These are phyloP conservation scores for Arctostaphylos glauca DNA, from an alignment of 148 eudicot genomes.

Conservation along the genomic window DNA sequence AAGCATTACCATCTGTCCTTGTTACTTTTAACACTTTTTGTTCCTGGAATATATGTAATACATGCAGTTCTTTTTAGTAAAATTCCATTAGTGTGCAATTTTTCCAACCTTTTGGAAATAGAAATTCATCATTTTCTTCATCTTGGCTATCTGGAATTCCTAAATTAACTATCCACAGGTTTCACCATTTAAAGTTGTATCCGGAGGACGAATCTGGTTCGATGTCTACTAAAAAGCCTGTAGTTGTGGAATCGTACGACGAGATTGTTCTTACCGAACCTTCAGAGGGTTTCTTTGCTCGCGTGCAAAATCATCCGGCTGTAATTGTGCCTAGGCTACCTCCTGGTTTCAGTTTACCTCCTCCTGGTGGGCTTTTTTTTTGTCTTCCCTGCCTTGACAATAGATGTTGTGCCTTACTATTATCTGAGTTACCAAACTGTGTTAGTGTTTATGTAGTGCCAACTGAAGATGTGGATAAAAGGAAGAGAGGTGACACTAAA, in stretches of 20 bases:
- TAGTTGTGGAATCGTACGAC: slow-evolving; percentile 55
- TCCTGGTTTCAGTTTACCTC: slow-evolving; percentile 44
- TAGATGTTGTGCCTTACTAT: not conserved
- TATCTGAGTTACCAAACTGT: not conserved
- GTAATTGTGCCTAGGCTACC: slow-evolving; percentile 56
- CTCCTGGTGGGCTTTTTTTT: slow-evolving; percentile 36
- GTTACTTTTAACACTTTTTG: not conserved
- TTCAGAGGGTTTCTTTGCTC: slow-evolving; percentile 55
- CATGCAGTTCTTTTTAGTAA: not conserved
- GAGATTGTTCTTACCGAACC: slow-evolving; percentile 60
- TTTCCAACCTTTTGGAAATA: not conserved
- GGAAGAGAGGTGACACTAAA: slow-evolving; percentile 49
- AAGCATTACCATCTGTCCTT: not conserved
- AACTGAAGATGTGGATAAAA: slow-evolving; percentile 38
- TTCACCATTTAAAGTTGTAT: slow-evolving; percentile 59
- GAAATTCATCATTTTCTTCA: not conserved
- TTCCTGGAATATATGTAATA: not conserved
- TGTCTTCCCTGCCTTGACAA: slow-evolving; percentile 10
- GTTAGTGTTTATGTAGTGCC: slow-evolving; percentile 26
- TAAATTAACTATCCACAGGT: slow-evolving; percentile 26
- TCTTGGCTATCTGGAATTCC: not conserved
- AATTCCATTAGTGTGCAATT: not conserved
- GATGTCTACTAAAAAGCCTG: slow-evolving; percentile 57
- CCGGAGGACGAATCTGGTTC: slow-evolving; percentile 62
- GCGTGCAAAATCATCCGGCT: slow-evolving; percentile 60